A percentile compares a stretch with the other conserved stretches of the same genome.
Evolutionary conservation across 371 early-diverging fungal species (phyloP).

Genomic region (Syncephalastrum contaminatum): DNA sequence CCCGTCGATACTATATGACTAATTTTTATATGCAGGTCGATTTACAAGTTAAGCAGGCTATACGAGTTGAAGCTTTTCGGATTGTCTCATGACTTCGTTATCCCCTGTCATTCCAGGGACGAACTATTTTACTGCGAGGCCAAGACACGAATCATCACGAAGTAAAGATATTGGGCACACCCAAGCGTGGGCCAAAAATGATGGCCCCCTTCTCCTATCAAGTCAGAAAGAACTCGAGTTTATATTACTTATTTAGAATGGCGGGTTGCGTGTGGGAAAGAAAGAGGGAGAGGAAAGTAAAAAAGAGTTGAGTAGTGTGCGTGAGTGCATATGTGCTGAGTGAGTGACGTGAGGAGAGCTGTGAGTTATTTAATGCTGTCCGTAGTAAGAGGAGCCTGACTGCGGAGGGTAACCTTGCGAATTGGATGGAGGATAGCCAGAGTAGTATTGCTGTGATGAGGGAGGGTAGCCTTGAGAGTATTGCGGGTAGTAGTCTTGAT

Average conservation of each 20-base stretch:
- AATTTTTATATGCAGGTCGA: too few species aligned
- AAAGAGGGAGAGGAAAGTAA: background rate
- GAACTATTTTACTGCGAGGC: too few species aligned
- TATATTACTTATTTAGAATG: too few species aligned
- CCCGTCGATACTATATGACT: too few species aligned
- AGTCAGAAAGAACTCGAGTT: constrained; percentile 14
- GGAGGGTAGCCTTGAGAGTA: constrained; percentile 24
- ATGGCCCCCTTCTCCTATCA: background rate
- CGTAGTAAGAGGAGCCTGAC: constrained; percentile 21
- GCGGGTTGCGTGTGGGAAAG: background rate
- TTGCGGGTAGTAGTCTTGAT: constrained; percentile 24
- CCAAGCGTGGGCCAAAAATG: too few species aligned
- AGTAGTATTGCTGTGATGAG: constrained; percentile 17
- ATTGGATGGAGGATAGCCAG: constrained; percentile 21
- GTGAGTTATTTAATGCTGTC: constrained; percentile 13
- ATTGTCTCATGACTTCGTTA: too few species aligned
- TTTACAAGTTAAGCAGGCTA: too few species aligned
- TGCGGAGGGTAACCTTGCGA: constrained; percentile 28
- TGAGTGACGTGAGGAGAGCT: background rate
- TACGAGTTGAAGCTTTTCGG: too few species aligned
- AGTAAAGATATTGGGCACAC: too few species aligned
- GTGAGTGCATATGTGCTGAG: background rate
- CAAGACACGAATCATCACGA: too few species aligned
- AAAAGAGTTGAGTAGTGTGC: constrained; percentile 2
- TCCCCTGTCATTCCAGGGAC: too few species aligned